These are phyloP conservation scores for Microthlaspi erraticum DNA, from an alignment of 345 rosid genomes.

Conservation along the genomic window DNA sequence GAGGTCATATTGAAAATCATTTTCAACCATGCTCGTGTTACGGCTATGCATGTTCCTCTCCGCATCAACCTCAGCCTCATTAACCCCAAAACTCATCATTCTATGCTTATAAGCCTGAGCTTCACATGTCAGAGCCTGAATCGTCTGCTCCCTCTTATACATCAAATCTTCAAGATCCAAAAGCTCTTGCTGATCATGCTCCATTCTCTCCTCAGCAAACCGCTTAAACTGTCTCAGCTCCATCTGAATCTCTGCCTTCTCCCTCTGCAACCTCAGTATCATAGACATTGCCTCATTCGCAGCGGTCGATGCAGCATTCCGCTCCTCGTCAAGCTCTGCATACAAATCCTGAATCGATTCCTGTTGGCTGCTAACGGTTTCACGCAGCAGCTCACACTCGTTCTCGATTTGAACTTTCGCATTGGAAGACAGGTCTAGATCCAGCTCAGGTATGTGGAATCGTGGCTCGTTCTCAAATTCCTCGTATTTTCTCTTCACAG, in stretches of 20 bases:
- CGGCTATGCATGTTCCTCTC: constrained; percentile 53
- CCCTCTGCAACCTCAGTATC: constrained; percentile 94
- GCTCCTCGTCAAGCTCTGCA: constrained; percentile 86
- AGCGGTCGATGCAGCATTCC: constrained; percentile 92
- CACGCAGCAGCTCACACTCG: constrained; percentile 76
- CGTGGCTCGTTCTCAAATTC: constrained; percentile 59
- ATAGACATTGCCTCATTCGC: constrained; percentile 98
- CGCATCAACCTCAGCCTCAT: constrained; percentile 71
- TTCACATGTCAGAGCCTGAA: constrained; percentile 83
- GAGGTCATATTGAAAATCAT: constrained; percentile 55
- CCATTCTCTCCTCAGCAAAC: constrained; percentile 87
- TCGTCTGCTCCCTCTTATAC: constrained; percentile 86
- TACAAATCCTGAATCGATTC: constrained; percentile 67
- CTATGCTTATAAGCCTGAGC: constrained; percentile 90
- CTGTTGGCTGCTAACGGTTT: constrained; percentile 78
- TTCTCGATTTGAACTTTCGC: constrained; percentile 82
- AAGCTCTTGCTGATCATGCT: constrained; percentile 89
- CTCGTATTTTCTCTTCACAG: constrained; percentile 72
- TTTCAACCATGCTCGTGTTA: constrained; percentile 52
- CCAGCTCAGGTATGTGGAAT: constrained; percentile 63
- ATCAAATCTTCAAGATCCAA: constrained; percentile 74
- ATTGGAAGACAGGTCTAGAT: constrained; percentile 46
- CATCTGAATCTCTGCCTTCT: constrained; percentile 95
- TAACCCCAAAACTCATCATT: constrained; percentile 91
- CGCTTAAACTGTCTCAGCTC: constrained; percentile 92